phyloP scores from a whole-genome alignment of 164 flowering plant species.

The Piper betle region DNA sequence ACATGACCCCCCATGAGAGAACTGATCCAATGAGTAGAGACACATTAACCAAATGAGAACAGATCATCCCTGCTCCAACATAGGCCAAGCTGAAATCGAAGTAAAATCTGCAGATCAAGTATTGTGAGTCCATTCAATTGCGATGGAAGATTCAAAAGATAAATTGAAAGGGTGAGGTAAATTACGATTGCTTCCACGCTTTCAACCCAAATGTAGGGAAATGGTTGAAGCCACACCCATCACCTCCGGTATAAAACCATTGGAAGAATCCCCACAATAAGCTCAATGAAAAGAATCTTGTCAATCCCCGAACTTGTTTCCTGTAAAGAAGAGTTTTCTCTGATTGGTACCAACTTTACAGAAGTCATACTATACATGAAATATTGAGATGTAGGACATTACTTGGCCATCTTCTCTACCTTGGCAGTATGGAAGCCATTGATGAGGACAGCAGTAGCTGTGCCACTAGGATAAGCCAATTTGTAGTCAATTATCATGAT shows the following conservation, averaged over 20 bases:
- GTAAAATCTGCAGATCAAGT: conserved; percentile 43
- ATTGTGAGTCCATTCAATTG: not conserved
- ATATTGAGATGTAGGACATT: not conserved
- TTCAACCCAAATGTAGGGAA: conserved; percentile 20
- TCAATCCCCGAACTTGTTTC: conserved; percentile 16
- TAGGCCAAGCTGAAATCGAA: conserved; percentile 77
- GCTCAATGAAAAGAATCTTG: conserved; percentile 14
- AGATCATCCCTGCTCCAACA: conserved; percentile 90
- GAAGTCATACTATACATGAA: not conserved
- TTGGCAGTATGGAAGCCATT: conserved; percentile 61
- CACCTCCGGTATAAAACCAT: conserved; percentile 20
- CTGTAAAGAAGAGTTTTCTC: conserved; percentile 3
- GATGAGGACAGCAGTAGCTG: conserved; percentile 60
- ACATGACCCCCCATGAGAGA: conserved; percentile 88
- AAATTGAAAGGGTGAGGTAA: not conserved
- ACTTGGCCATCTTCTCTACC: conserved; percentile 53
- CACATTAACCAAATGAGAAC: conserved; percentile 72
- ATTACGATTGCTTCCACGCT: conserved; percentile 8
- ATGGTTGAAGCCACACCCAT: conserved; percentile 15
- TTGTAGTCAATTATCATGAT: conserved; percentile 57
- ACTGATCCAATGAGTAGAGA: conserved; percentile 84
- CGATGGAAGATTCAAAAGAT: not conserved
- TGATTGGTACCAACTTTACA: not conserved
- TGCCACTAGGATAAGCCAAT: conserved; percentile 55
- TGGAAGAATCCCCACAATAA: conserved; percentile 21